A percentile compares a stretch with the other conserved stretches of the same genome.
These are phyloP conservation scores for Ananas comosus DNA, from an alignment of 176 grass and related monocot species.

Conservation along the genomic window DNA sequence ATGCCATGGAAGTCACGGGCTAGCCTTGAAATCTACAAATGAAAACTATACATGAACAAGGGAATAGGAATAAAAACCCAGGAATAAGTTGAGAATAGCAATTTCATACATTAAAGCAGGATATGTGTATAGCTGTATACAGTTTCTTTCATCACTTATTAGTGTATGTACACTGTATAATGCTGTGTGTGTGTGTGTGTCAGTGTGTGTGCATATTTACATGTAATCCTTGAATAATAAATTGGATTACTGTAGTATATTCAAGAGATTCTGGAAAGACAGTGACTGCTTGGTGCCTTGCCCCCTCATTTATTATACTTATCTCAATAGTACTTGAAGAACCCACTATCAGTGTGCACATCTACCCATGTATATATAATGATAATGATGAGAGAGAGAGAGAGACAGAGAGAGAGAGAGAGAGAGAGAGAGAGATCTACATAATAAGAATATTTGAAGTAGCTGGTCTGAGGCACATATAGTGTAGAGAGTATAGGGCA, in stretches of 20 bases:
- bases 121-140: too few relatives aligned
- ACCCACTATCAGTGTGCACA: conserved; percentile 27
- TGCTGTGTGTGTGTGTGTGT: too few relatives aligned
- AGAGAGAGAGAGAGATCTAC: conserved; percentile 28
- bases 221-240: too few relatives aligned
- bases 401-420: conserved; percentile 13
- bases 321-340: conserved; percentile 7
- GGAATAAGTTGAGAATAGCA: conserved; percentile 4
- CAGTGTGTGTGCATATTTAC: too few relatives aligned
- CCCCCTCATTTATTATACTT: background rate
- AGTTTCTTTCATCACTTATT: too few relatives aligned
- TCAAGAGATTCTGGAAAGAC: background rate
- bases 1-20: conserved; percentile 31
- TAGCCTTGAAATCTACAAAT: conserved; percentile 38
- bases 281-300: background rate
- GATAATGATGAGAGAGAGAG: conserved; percentile 37
- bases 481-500: background rate
- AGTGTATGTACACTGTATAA: too few relatives aligned
- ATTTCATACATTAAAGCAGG: background rate
- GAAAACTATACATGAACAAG: conserved; percentile 1
- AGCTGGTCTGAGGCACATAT: too few relatives aligned
- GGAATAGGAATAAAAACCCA: background rate
- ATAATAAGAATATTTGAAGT: background rate
- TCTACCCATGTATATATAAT: conserved; percentile 54
- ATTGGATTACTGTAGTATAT: background rate